Percentiles rank a stretch among this genome's conserved stretches.
Conservation (phyloP, 306 rosid genomes). For the Senna tora region DNA sequence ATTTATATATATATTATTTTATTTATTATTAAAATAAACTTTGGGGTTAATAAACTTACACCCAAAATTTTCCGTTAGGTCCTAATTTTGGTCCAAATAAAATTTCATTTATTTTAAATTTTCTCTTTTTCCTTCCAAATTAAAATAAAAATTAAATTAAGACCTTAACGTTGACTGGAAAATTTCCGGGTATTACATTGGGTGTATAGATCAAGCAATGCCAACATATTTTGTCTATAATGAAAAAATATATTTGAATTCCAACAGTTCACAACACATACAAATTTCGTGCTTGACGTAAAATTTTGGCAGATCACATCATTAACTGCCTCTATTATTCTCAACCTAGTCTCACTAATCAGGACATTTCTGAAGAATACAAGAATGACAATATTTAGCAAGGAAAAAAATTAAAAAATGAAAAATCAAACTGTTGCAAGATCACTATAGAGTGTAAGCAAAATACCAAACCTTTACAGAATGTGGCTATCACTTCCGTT, state of each 20-base stretch:
- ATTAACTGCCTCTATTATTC: conserved; percentile 53
- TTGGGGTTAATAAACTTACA: too few species aligned
- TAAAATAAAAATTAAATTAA: too few species aligned
- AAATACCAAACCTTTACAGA: conserved; percentile 53
- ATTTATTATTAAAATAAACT: too few species aligned
- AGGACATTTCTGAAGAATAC: conserved; percentile 59
- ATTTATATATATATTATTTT: too few species aligned
- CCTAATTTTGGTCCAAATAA: too few species aligned
- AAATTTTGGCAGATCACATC: conserved; percentile 19
- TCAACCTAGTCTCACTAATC: conserved; percentile 45
- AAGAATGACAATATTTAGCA: conserved; percentile 43
- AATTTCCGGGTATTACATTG: too few species aligned
- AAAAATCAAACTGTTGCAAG: conserved; percentile 35
- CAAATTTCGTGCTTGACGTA: conserved; percentile 22
- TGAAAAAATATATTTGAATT: conserved; percentile 4
- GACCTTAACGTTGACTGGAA: too few species aligned
- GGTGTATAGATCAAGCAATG: too few species aligned
- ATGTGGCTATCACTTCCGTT: conserved; percentile 40
- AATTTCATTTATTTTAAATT: too few species aligned
- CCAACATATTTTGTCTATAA: too few species aligned
- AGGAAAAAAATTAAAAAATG: conserved; percentile 34
- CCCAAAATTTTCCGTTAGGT: too few species aligned
- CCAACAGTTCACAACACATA: background rate
- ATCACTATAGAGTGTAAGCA: conserved; percentile 54
- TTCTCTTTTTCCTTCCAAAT: too few species aligned